Evolutionary conservation across 495 filamentous ascomycete species (phyloP).

Genomic region (Endocarpon pusillum): DNA sequence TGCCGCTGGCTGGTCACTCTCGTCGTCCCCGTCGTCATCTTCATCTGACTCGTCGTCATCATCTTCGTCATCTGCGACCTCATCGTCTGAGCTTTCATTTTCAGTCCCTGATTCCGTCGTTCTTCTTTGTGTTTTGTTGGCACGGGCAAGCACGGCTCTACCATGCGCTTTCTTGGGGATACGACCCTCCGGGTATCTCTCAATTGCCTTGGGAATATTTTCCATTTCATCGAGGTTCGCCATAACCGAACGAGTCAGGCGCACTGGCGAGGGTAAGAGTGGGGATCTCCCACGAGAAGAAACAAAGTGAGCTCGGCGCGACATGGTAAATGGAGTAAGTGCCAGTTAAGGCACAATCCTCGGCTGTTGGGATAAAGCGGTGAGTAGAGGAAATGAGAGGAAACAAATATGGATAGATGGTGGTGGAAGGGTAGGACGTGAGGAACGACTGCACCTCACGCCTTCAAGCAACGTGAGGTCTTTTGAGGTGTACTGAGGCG

Average conservation of each 20-base stretch:
- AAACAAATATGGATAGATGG: conserved; percentile 7
- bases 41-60: no score
- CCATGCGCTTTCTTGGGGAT: conserved; percentile 12
- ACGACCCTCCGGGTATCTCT: conserved; percentile 12
- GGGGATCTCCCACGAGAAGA: no score
- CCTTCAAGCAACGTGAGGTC: conserved; percentile 25
- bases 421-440: conserved; percentile 9
- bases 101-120: conserved; percentile 28
- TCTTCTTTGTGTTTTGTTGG: conserved; percentile 28
- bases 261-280: conserved; percentile 8
- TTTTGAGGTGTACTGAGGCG: conserved; percentile 24
- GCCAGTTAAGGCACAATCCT: no score
- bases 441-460: conserved; percentile 26
- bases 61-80: no score
- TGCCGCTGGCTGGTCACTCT: conserved; percentile 29
- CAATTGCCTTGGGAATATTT: conserved; percentile 15
- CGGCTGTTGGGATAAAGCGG: conserved; percentile 2
- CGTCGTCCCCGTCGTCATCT: no score
- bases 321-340: no score
- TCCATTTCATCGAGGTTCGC: no score
- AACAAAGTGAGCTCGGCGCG: no score
- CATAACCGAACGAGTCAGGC: no score
- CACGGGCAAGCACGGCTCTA: conserved; percentile 24
- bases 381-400: conserved; percentile 4
- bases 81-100: conserved; percentile 21